Evolutionary conservation across 1,139 yeast genomes (phyloP).

Genomic region (Suhomyces bolitotheri): DNA sequence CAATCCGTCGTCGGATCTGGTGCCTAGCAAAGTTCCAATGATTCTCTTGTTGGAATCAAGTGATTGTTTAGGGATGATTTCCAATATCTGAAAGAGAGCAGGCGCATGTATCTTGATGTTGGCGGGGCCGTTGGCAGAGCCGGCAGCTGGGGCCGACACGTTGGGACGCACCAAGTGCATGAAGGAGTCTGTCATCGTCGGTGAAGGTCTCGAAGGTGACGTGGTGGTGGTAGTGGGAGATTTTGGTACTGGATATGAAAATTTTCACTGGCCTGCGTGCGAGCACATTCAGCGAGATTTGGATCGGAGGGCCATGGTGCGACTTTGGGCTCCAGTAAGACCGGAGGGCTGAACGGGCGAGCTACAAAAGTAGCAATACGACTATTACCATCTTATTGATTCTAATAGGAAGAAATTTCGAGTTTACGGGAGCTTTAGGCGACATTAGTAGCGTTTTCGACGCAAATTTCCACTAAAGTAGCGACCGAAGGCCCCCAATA

Average conservation of each 20-base stretch:
- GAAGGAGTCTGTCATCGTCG: slow-evolving; percentile 23
- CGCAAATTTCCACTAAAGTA: too few species aligned
- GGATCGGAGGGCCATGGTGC: not conserved
- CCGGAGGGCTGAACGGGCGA: too few species aligned
- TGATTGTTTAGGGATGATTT: slow-evolving; percentile 47
- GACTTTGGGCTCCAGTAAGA: too few species aligned
- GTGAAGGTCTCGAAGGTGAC: too few species aligned
- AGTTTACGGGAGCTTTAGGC: too few species aligned
- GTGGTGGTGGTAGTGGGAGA: slow-evolving; percentile 7
- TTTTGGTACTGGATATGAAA: slow-evolving; percentile 13
- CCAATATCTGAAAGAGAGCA: slow-evolving; percentile 70
- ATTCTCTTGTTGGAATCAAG: slow-evolving; percentile 55
- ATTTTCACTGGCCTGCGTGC: slow-evolving; percentile 11
- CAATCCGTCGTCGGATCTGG: slow-evolving; percentile 83
- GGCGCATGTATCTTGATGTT: slow-evolving; percentile 62
- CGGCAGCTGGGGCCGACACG: slow-evolving; percentile 55
- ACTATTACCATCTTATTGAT: too few species aligned
- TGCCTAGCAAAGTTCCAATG: slow-evolving; percentile 81
- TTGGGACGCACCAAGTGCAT: slow-evolving; percentile 66
- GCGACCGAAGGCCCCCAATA: too few species aligned
- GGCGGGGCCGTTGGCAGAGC: slow-evolving; percentile 49
- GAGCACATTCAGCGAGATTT: too few species aligned
- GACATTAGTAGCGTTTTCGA: too few species aligned
- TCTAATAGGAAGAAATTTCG: too few species aligned
- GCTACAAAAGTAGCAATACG: too few species aligned